Conservation (phyloP, 2,329 filamentous ascomycete genomes). For the Huntiella moniliformis region DNA sequence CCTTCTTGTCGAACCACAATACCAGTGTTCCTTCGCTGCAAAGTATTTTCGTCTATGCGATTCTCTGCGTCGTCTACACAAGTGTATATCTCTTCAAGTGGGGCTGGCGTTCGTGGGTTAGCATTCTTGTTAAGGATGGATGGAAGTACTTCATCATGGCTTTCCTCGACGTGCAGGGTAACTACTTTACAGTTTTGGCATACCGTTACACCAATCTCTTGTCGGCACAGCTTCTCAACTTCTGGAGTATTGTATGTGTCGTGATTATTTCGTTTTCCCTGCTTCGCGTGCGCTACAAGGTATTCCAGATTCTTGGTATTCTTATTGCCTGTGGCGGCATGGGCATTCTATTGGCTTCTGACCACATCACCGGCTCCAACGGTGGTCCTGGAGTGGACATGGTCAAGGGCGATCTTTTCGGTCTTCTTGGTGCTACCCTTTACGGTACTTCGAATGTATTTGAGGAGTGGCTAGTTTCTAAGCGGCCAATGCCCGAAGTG, state of each 20-base stretch:
- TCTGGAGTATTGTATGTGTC: slow-evolving; percentile 93
- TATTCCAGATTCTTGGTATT: slow-evolving; percentile 71
- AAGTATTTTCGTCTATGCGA: slow-evolving; percentile 81
- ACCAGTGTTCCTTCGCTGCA: slow-evolving; percentile 90
- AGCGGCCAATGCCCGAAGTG: slow-evolving; percentile 78
- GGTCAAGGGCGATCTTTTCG: slow-evolving; percentile 85
- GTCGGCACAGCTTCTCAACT: slow-evolving; percentile 89
- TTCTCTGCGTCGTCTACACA: slow-evolving; percentile 69
- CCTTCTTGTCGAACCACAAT: slow-evolving; percentile 43
- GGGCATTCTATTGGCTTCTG: slow-evolving; percentile 68
- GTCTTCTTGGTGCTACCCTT: slow-evolving; percentile 68
- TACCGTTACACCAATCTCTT: slow-evolving; percentile 87
- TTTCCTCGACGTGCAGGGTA: slow-evolving; percentile 88
- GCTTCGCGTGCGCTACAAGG: slow-evolving; percentile 75
- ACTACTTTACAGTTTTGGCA: slow-evolving; percentile 92
- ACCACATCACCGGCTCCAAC: slow-evolving; percentile 65
- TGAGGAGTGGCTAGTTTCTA: slow-evolving; percentile 85
- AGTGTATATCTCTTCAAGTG: slow-evolving; percentile 61
- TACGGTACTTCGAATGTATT: slow-evolving; percentile 85
- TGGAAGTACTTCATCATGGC: slow-evolving; percentile 91
- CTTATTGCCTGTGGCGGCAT: slow-evolving; percentile 78
- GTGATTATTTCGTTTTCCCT: slow-evolving; percentile 68
- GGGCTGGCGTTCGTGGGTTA: slow-evolving; percentile 51
- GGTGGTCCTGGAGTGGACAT: slow-evolving; percentile 48
- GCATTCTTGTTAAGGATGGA: slow-evolving; percentile 48